Percentiles rank a stretch among this genome's conserved stretches.
These are phyloP conservation scores for Actinomortierella ambigua DNA, from an alignment of 371 early-diverging fungal species.

Conservation along the genomic window DNA sequence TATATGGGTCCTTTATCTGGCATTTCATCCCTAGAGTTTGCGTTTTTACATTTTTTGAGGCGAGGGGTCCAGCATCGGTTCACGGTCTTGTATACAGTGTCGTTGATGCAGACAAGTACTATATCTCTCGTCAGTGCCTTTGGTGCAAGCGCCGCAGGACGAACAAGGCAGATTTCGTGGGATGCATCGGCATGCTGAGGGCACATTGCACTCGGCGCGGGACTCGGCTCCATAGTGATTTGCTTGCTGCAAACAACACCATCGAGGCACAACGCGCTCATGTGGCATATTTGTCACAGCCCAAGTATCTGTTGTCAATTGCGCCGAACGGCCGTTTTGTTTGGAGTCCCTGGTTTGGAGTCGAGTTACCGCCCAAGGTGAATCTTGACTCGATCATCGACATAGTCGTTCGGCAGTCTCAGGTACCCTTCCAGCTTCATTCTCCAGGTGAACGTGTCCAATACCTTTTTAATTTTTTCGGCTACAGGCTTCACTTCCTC, in stretches of 20 bases:
- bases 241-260: slow-evolving; percentile 4
- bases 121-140: slow-evolving; percentile 4
- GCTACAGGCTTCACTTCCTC: too few species aligned
- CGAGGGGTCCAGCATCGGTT: too few species aligned
- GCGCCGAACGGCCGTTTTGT: neutral
- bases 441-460: too few species aligned
- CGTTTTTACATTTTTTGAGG: too few species aligned
- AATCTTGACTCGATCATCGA: too few species aligned
- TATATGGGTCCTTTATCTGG: too few species aligned
- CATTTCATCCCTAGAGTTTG: too few species aligned
- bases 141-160: neutral
- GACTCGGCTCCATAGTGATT: slow-evolving; percentile 5
- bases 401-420: too few species aligned
- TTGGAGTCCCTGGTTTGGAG: slow-evolving; percentile 4
- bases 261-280: neutral
- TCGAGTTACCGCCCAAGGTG: neutral
- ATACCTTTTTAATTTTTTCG: too few species aligned
- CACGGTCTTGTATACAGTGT: slow-evolving; percentile 12
- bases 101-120: slow-evolving; percentile 7
- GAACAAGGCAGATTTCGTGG: neutral
- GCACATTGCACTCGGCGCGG: neutral
- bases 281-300: slow-evolving; percentile 1
- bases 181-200: neutral
- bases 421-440: too few species aligned
- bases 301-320: slow-evolving; percentile 1